Evolutionary conservation across 2,329 filamentous ascomycete species (phyloP), one percentile per base, ranked within the genome.

Genomic region (Diaporthe citri): DNA sequence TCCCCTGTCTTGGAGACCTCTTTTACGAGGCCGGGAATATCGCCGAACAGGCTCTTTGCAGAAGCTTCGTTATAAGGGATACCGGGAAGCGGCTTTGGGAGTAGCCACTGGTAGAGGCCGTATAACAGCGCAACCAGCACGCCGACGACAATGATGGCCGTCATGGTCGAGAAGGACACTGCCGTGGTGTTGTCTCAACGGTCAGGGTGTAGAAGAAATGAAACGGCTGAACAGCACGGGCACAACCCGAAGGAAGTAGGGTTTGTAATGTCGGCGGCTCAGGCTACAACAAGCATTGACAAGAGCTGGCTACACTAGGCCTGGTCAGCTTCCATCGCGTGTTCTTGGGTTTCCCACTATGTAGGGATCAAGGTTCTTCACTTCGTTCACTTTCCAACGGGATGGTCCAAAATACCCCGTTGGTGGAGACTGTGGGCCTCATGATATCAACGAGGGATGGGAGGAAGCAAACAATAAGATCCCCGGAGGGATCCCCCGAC

Each of bases 21-120:
- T 10, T 57, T 43, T 41, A 59, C 55, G 3, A 70, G 34, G 4
- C 34, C 75, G 7, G 79, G 78, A 2, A 81, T 25, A 70, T 79
- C 79, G 55, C 81, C 81, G 9, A 80, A 62, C 15, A 82, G 10
- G 36, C 57, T 75, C 10, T 59, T 76, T 10, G 74, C 70, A 1
- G 80, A 74, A 3, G 59, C 52, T 7, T 75, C 46, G 64, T 82
- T 78, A 71, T 81, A 81, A 2, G 81, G 80, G 43, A 82, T 82
- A 1, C 80, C 81, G 4, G 80, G 77, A 7, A 82, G 72, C 12
- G 81, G 81, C 41, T 76, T 80, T 1, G 81, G 81, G 8, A 82
- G 72, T 13, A 59, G 39, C 52, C 62, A 59, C 25, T 36, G 64
- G n/a, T 74, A 74, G 25, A 74, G 31, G 75, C 77, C 74, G 31